Evolutionary conservation across 2,329 filamentous ascomycete genomes (phyloP).

Genomic region (Fusarium tjaetaba): DNA sequence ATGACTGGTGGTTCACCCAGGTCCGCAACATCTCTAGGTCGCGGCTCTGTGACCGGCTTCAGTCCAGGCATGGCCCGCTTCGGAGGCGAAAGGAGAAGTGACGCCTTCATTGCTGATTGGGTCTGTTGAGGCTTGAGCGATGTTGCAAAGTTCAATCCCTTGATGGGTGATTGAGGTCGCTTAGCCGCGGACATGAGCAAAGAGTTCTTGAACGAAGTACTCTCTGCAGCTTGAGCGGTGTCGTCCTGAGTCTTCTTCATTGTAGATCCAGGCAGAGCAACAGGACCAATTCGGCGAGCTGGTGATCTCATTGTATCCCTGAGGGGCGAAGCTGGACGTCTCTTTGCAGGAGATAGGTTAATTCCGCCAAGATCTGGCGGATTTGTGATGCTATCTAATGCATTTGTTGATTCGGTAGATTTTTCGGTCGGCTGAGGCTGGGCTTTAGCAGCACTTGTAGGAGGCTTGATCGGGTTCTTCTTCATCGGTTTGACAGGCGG

Average conservation of each 20-base stretch:
- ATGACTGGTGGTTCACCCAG: constrained; percentile 48
- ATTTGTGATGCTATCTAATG: constrained; percentile 46
- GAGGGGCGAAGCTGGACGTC: constrained; percentile 61
- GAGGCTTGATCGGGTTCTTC: constrained; percentile 66
- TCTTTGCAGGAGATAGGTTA: constrained; percentile 66
- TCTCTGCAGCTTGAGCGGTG: constrained; percentile 23
- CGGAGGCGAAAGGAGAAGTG: constrained; percentile 62
- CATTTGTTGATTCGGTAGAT: constrained; percentile 39
- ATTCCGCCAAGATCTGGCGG: constrained; percentile 51
- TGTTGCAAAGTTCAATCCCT: constrained; percentile 47
- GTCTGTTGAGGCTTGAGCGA: constrained; percentile 43
- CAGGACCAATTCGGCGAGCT: constrained; percentile 55
- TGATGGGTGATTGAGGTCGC: constrained; percentile 57
- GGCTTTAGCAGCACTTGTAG: constrained; percentile 33
- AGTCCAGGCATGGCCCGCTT: constrained; percentile 55
- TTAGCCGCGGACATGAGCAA: constrained; percentile 63
- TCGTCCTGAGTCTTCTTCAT: constrained; percentile 40
- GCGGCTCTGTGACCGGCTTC: constrained; percentile 47
- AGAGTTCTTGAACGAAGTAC: constrained; percentile 54
- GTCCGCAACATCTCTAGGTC: constrained; percentile 24
- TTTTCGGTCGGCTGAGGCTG: constrained; percentile 25
- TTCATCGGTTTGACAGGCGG: constrained; percentile 62
- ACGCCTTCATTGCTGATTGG: constrained; percentile 56
- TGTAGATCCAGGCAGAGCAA: constrained; percentile 48
- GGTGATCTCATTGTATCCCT: constrained; percentile 67